Conservation (phyloP, 1,284 basidiomycete genomes). For the Xerocomus alliaceus region DNA sequence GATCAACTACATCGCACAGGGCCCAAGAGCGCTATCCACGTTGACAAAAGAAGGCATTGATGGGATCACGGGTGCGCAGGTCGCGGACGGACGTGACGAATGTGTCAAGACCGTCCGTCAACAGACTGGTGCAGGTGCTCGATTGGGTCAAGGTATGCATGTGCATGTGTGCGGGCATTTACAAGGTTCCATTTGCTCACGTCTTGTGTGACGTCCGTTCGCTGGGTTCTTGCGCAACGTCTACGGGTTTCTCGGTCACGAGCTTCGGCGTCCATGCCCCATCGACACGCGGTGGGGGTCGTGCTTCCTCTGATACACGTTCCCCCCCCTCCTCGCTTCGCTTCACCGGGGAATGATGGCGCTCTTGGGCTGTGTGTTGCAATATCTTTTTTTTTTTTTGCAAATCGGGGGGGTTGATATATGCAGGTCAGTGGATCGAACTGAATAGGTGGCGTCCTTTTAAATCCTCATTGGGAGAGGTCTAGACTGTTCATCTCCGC, state of each 20-base stretch:
- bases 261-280: background rate
- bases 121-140: conserved; percentile 71
- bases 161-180: conserved; percentile 4
- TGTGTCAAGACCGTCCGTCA: conserved; percentile 63
- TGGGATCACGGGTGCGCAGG: conserved; percentile 62
- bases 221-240: too few relatives aligned
- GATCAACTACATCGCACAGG: conserved; percentile 44
- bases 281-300: conserved; percentile 1
- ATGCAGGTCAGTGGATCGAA: conserved; percentile 49
- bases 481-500: conserved; percentile 33
- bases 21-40: conserved; percentile 57
- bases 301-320: conserved; percentile 24
- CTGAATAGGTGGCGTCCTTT: background rate
- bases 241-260: background rate
- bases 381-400: background rate
- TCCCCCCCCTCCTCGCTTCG: background rate
- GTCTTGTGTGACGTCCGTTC: background rate
- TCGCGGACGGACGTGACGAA: conserved; percentile 63
- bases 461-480: background rate
- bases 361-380: conserved; percentile 2
- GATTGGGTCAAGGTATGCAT: conserved; percentile 65
- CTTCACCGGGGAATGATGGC: background rate
- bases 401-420: conserved; percentile 45
- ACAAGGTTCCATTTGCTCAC: background rate
- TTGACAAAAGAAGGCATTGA: conserved; percentile 60